phyloP scores from a whole-genome alignment of 352 stramenopile species.

The Globisporangium lucens region DNA sequence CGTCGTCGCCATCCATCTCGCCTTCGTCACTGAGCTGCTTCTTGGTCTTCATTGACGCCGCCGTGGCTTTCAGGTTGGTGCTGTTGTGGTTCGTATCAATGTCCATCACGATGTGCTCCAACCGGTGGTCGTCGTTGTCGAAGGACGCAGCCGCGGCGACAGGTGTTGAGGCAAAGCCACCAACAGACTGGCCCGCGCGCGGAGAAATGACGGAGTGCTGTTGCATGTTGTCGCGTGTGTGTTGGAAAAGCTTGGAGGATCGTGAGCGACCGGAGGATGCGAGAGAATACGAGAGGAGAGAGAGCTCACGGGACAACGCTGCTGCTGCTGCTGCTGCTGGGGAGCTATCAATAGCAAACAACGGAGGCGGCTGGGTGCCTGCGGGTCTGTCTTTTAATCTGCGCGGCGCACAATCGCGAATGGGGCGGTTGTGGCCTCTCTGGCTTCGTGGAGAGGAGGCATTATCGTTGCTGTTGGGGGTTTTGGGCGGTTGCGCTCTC shows the following conservation, averaged over 20 bases:
- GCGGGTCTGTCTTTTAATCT: conserved; percentile 2
- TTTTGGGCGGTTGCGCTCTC: background rate
- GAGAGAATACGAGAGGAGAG: background rate
- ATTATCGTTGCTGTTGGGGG: background rate
- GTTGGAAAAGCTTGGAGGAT: background rate
- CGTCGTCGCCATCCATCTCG: background rate
- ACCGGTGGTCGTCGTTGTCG: background rate
- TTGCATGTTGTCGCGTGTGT: background rate
- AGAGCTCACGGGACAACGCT: background rate
- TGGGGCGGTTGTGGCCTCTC: background rate
- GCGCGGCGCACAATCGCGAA: conserved; percentile 4
- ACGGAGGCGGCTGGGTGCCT: background rate
- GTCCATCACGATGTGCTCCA: conserved; percentile 1
- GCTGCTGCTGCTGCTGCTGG: background rate
- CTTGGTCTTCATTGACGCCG: conserved; percentile 4
- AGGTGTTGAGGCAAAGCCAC: background rate
- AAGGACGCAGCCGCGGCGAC: background rate
- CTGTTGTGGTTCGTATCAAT: background rate
- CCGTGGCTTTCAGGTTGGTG: background rate
- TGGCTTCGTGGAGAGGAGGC: background rate
- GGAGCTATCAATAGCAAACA: background rate
- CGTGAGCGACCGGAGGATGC: background rate
- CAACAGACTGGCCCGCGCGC: background rate
- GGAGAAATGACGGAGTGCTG: background rate
- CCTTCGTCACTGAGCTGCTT: background rate